Evolutionary conservation across 129 eudicot genomes (phyloP), one percentile per base, ranked within the genome.

Genomic region (Chrysanthemum makinoi): DNA sequence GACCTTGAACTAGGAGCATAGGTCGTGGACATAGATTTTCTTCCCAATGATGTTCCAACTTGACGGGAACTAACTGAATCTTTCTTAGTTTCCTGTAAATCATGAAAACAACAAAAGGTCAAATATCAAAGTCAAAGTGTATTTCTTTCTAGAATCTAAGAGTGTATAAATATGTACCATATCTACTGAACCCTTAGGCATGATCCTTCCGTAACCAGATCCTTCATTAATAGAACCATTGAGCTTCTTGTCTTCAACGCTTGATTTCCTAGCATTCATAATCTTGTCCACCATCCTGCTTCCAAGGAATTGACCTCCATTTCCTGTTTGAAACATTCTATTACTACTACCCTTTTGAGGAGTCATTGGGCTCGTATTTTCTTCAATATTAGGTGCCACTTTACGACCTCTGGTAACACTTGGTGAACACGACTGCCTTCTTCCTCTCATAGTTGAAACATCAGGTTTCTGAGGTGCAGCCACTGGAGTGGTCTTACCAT

Each of bases 261-360:
- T 72, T 0, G 80, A 75, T 61, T 70, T 86, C 73, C 90, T 78
- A 0, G 93, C 92, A 82, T 74, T 84, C 89, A 86, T 70, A 62
- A 89, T 70, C 79, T 81, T 89, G 52, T 89, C 96, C 77, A 86
- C 89, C 96, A 89, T 86, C 68, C 82, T 76, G 33, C 96, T 89
- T 53, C 92, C 93, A 68, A 76, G 64, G 53, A 89, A 64, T 44
- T 86, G 96, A 16, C 79, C 82, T 39, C 82, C 72, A 50, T 61
- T 81, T 20, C 80, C 77, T 24, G 70, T 28, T 52, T 81, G 83
- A 74, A 69, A 65, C 82, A 68, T 76, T 75, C 62, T 63, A 26
- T 49, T 14, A 16, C 69, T 77, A 59, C 28, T 39, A 51, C 8
- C 4, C 5, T 39, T 13, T 33, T 43, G 24, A 57, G 18, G 30